phyloP scores from a whole-genome alignment of 2,329 filamentous ascomycete genomes.

The Colletotrichum ledebouriae region DNA sequence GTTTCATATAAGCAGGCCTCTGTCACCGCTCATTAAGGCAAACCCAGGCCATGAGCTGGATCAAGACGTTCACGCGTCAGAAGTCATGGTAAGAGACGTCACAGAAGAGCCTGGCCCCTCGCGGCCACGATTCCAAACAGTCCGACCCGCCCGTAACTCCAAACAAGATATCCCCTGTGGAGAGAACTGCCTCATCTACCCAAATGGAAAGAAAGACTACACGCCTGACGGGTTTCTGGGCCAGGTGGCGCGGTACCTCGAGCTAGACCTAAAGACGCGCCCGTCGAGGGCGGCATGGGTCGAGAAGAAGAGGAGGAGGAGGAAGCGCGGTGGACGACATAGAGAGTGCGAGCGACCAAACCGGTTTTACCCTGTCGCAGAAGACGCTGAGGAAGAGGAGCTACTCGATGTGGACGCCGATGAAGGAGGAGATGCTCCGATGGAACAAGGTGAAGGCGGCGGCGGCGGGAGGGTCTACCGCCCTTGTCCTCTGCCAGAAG shows the following conservation, averaged over 20 bases:
- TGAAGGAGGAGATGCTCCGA: not conserved
- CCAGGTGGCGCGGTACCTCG: slow-evolving; percentile 10
- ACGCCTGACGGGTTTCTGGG: not conserved
- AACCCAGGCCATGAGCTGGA: not conserved
- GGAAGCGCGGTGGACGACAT: slow-evolving; percentile 7
- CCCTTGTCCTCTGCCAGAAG: not conserved
- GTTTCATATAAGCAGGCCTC: too few species aligned
- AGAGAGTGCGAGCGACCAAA: slow-evolving; percentile 16
- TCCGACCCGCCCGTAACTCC: slow-evolving; percentile 24
- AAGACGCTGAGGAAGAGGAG: not conserved
- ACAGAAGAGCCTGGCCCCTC: slow-evolving; percentile 1
- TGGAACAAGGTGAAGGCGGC: too few species aligned
- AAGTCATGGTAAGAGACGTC: not conserved
- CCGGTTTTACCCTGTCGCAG: not conserved
- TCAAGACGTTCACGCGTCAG: not conserved
- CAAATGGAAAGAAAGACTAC: slow-evolving; percentile 7
- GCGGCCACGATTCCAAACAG: slow-evolving; percentile 1
- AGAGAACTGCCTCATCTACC: slow-evolving; percentile 18
- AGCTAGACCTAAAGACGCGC: slow-evolving; percentile 22
- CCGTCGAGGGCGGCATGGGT: not conserved
- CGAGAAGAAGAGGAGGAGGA: not conserved
- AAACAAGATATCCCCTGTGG: slow-evolving; percentile 24
- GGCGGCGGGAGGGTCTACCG: not conserved
- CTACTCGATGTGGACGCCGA: not conserved
- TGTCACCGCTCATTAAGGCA: not conserved